Evolutionary conservation across 805 yeast genomes (phyloP).

Genomic region (Wickerhamiella brachini): DNA sequence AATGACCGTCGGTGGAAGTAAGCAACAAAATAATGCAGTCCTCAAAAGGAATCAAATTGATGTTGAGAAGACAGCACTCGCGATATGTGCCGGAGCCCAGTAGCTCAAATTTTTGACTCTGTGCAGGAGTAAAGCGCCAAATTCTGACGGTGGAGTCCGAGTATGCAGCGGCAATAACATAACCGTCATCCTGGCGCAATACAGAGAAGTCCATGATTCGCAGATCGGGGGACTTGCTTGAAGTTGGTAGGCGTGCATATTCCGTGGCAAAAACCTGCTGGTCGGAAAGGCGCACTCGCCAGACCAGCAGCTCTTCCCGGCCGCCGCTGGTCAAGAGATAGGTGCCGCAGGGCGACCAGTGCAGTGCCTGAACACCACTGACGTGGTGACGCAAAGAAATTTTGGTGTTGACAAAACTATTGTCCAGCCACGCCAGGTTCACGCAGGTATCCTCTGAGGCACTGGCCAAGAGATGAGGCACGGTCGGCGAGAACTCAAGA

Average conservation of each 20-base stretch:
- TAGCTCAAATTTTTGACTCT: slow-evolving; percentile 27
- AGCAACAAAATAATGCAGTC: slow-evolving; percentile 30
- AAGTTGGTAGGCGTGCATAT: slow-evolving; percentile 41
- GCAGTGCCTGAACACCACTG: slow-evolving; percentile 72
- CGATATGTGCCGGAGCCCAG: slow-evolving; percentile 41
- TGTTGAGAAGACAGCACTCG: slow-evolving; percentile 65
- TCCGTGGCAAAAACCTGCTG: slow-evolving; percentile 35
- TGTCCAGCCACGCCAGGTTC: slow-evolving; percentile 41
- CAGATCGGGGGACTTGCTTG: slow-evolving; percentile 57
- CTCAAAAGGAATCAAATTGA: slow-evolving; percentile 30
- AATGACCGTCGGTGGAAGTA: slow-evolving; percentile 75
- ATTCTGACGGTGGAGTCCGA: slow-evolving; percentile 69
- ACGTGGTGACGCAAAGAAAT: slow-evolving; percentile 57
- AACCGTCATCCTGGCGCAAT: slow-evolving; percentile 25
- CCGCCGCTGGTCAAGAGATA: slow-evolving; percentile 42
- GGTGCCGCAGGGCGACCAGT: slow-evolving; percentile 28
- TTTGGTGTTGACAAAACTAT: slow-evolving; percentile 29
- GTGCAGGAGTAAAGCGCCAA: slow-evolving; percentile 35
- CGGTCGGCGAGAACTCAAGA: slow-evolving; percentile 37
- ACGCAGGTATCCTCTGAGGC: slow-evolving; percentile 87
- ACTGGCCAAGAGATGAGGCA: slow-evolving; percentile 37
- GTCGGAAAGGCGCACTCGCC: slow-evolving; percentile 41
- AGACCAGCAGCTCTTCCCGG: slow-evolving; percentile 73
- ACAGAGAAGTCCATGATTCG: slow-evolving; percentile 77
- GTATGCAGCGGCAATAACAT: slow-evolving; percentile 55